phyloP scores from a whole-genome alignment of 192 early-diverging fungal genomes.

The Pilobolus umbonatus region DNA sequence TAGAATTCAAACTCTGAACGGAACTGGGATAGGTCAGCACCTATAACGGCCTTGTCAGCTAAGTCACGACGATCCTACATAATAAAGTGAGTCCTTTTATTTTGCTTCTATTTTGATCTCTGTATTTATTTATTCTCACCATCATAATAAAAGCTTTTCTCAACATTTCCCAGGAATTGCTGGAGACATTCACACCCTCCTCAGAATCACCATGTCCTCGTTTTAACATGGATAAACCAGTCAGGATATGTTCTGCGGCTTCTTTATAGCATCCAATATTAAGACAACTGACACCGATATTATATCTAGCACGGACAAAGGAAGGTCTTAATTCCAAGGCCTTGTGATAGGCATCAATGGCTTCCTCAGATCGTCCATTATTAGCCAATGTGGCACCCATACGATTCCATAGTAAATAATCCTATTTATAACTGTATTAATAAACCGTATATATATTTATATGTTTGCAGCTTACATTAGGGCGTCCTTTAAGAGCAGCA shows the following conservation, averaged over 20 bases:
- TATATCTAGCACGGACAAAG: conserved; percentile 96
- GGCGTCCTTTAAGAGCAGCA: conserved; percentile 81
- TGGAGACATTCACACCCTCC: conserved; percentile 54
- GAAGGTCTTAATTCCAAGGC: conserved; percentile 92
- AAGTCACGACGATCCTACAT: conserved; percentile 54
- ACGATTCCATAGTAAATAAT: conserved; percentile 96
- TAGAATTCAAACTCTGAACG: conserved; percentile 60
- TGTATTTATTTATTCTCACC: conserved; percentile 22
- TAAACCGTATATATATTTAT: not conserved
- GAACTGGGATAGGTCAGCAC: conserved; percentile 51
- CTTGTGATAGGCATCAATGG: conserved; percentile 93
- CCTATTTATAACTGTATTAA: conserved; percentile 32
- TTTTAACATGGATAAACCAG: conserved; percentile 62
- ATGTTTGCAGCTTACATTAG: conserved; percentile 36
- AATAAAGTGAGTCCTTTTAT: not conserved
- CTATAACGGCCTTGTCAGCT: conserved; percentile 46
- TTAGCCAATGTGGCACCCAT: conserved; percentile 99
- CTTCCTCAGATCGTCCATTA: conserved; percentile 67
- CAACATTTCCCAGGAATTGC: conserved; percentile 61
- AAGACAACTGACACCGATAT: conserved; percentile 95
- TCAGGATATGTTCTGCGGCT: conserved; percentile 91
- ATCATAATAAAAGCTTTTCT: conserved; percentile 56
- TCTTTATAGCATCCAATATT: conserved; percentile 91
- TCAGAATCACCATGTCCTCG: conserved; percentile 24
- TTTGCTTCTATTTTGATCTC: not conserved